Evolutionary conservation across 768 basidiomycete species (phyloP).

Genomic region (Agaricus blazei): DNA sequence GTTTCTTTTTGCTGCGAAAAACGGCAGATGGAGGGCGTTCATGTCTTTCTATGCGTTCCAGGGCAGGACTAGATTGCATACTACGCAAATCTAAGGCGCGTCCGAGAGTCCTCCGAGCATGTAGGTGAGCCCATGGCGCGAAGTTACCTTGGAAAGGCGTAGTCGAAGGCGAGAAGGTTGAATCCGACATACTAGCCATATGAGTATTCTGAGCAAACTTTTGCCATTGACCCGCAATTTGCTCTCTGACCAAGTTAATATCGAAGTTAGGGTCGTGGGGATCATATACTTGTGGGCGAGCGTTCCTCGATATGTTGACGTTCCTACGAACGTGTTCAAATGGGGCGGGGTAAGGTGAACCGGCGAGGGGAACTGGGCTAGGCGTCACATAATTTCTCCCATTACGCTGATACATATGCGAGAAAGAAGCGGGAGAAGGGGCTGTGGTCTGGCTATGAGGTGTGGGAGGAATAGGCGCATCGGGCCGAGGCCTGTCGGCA

Average conservation of each 20-base stretch:
- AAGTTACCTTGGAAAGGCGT: constrained; percentile 69
- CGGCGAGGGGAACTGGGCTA: constrained; percentile 48
- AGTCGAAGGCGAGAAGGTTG: constrained; percentile 70
- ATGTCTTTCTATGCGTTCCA: constrained; percentile 25
- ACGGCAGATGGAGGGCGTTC: constrained; percentile 51
- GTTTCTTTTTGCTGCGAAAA: constrained; percentile 39
- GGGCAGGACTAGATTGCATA: constrained; percentile 63
- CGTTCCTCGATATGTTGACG: constrained; percentile 25
- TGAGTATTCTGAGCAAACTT: constrained; percentile 71
- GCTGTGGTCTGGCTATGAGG: constrained; percentile 73
- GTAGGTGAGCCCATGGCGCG: constrained; percentile 71
- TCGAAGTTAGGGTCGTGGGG: constrained; percentile 28
- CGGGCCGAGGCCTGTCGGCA: constrained; percentile 42
- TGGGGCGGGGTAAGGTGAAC: constrained; percentile 79
- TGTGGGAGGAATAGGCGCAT: constrained; percentile 76
- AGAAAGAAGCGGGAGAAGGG: constrained; percentile 64
- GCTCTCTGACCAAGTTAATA: constrained; percentile 53
- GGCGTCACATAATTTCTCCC: constrained; percentile 35
- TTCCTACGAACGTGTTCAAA: constrained; percentile 68
- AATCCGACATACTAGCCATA: constrained; percentile 55
- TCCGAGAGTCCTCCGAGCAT: constrained; percentile 46
- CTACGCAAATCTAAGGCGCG: constrained; percentile 48
- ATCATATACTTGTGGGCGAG: constrained; percentile 24
- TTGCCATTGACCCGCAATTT: constrained; percentile 73
- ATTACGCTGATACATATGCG: constrained; percentile 31